These are phyloP conservation scores for Mycena amicta DNA, from an alignment of 768 basidiomycete species.

Conservation along the genomic window DNA sequence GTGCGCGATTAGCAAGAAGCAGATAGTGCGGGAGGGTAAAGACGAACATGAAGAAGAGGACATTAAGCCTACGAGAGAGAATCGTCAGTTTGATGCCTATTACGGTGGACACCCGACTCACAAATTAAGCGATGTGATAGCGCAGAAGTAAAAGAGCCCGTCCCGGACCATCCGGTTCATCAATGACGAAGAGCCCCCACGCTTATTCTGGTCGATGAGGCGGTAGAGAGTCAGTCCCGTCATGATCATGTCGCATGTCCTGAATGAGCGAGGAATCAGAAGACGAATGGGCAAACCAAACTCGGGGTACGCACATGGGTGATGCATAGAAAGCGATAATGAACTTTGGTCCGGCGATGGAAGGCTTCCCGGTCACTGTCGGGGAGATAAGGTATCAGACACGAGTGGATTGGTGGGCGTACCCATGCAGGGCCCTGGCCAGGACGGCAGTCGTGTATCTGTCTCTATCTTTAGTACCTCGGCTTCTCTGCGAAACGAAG, in stretches of 20 bases:
- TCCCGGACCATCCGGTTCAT: constrained; percentile 20
- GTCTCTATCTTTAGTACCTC: neutral
- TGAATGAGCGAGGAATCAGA: neutral
- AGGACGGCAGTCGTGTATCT: constrained; percentile 18
- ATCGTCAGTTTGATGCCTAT: neutral
- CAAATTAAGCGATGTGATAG: constrained; percentile 20
- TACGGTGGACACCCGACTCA: neutral
- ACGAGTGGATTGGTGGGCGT: neutral
- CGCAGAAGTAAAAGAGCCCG: constrained; percentile 19
- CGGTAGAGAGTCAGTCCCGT: constrained; percentile 16
- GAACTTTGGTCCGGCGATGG: constrained; percentile 22
- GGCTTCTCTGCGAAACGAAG: neutral
- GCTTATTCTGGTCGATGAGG: constrained; percentile 9
- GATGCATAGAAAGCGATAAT: constrained; percentile 23
- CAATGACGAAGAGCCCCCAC: constrained; percentile 11
- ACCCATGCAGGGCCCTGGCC: constrained; percentile 22
- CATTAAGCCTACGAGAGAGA: constrained; percentile 10
- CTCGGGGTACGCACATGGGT: constrained; percentile 12
- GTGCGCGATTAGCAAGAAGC: neutral
- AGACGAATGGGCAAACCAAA: neutral
- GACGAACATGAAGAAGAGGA: constrained; percentile 20
- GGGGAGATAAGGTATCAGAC: neutral
- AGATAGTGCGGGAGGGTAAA: neutral
- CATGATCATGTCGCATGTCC: constrained; percentile 21
- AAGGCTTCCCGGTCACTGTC: constrained; percentile 19